A percentile compares a stretch with the other conserved stretches of the same genome.
phyloP scores from a whole-genome alignment of 306 rosid genomes.

The Cucurbita argyrosperma region DNA sequence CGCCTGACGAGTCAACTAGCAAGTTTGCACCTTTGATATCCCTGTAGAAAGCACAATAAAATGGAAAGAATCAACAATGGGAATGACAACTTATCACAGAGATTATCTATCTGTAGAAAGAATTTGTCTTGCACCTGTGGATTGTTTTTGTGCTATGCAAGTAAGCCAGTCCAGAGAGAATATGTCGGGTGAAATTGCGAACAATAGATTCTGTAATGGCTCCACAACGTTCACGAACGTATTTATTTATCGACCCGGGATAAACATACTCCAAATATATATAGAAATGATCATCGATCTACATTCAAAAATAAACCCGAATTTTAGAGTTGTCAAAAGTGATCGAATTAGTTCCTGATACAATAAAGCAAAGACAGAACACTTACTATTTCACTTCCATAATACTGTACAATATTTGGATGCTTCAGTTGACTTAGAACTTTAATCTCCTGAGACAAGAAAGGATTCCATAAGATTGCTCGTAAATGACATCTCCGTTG shows the following conservation, averaged over 20 bases:
- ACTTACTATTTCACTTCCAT: constrained; percentile 80
- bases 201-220: constrained; percentile 70
- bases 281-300: constrained; percentile 63
- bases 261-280: constrained; percentile 81
- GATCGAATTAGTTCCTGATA: background rate
- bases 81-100: background rate
- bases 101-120: background rate
- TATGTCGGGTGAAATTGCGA: constrained; percentile 77
- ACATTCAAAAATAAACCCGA: constrained; percentile 9
- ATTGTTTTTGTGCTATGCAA: constrained; percentile 61
- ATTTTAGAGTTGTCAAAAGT: background rate
- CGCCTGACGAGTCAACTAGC: constrained; percentile 68
- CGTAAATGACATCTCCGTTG: background rate
- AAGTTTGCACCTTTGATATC: constrained; percentile 98
- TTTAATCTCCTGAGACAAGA: constrained; percentile 63
- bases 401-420: constrained; percentile 78
- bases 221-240: constrained; percentile 53
- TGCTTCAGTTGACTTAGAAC: constrained; percentile 58
- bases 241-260: constrained; percentile 78
- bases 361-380: background rate
- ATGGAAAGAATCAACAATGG: background rate
- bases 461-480: background rate
- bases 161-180: constrained; percentile 69
- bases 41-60: constrained; percentile 26
- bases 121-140: constrained; percentile 45